Evolutionary conservation across 176 grass and related monocot species (phyloP).

Genomic region (Ensete glaucum): DNA sequence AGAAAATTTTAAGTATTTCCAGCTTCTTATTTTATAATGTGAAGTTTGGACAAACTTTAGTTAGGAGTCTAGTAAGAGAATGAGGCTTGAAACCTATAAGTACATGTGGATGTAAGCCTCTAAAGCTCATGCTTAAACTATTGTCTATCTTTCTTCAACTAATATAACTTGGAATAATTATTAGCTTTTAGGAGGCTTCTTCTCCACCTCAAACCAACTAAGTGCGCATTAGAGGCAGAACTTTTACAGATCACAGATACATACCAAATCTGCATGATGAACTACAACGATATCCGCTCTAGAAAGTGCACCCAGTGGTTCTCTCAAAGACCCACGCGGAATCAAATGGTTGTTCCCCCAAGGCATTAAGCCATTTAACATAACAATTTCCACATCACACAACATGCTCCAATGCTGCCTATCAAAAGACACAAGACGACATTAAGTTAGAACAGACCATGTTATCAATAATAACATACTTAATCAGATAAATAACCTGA

Average conservation of each 20-base stretch:
- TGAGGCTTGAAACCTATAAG: neutral
- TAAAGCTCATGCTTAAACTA: neutral
- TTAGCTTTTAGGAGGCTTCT: neutral
- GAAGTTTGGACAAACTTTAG: neutral
- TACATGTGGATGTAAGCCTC: neutral
- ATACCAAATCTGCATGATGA: slow-evolving; percentile 74
- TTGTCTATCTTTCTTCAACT: neutral
- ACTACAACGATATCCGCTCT: slow-evolving; percentile 71
- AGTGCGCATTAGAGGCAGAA: neutral
- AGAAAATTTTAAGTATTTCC: too few relatives aligned
- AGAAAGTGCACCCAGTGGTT: slow-evolving; percentile 46
- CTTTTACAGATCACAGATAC: neutral
- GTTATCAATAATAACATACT: neutral
- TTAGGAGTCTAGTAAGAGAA: neutral
- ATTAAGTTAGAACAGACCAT: neutral
- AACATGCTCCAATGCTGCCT: slow-evolving; percentile 73
- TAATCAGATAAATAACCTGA: neutral
- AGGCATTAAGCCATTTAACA: slow-evolving; percentile 69
- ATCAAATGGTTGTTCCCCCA: slow-evolving; percentile 68
- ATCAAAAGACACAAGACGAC: slow-evolving; percentile 21
- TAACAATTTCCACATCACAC: slow-evolving; percentile 76
- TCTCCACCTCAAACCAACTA: neutral
- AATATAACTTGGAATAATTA: neutral
- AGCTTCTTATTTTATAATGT: too few relatives aligned
- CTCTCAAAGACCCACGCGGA: slow-evolving; percentile 77